Percentiles rank a stretch among this genome's conserved stretches.
These are phyloP conservation scores for Thinopyrum elongatum DNA, from an alignment of 176 grass and related monocot genomes.

Conservation along the genomic window DNA sequence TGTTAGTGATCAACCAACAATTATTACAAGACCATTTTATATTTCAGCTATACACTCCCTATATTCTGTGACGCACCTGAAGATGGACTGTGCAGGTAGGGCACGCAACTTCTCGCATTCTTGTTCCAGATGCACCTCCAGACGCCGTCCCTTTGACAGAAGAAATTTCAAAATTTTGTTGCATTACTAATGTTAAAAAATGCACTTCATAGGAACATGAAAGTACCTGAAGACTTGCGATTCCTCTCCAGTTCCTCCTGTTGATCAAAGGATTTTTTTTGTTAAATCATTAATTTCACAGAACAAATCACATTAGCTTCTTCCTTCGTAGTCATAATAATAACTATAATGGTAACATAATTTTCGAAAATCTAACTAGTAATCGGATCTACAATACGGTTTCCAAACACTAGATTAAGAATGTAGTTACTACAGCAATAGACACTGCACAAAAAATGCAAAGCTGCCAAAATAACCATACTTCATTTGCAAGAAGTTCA, in stretches of 20 bases:
- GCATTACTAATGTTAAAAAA: background rate
- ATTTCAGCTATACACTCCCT: background rate
- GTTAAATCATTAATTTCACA: conserved; percentile 19
- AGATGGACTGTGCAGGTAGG: conserved; percentile 99
- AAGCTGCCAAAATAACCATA: background rate
- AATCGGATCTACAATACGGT: background rate
- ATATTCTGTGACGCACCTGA: conserved; percentile 52
- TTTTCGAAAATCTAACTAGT: background rate
- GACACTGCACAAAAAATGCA: background rate
- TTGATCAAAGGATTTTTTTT: conserved; percentile 33
- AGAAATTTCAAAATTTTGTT: conserved; percentile 11
- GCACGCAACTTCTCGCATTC: conserved; percentile 90
- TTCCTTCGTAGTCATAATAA: background rate
- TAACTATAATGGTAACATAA: conserved; percentile 1
- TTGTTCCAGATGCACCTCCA: conserved; percentile 46
- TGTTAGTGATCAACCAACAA: background rate
- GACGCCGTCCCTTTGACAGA: conserved; percentile 46
- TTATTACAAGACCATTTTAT: background rate
- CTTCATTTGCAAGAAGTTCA: background rate
- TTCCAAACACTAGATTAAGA: background rate
- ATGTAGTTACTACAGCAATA: background rate
- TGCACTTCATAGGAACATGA: background rate
- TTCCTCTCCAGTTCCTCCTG: conserved; percentile 98
- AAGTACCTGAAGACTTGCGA: conserved; percentile 77
- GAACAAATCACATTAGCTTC: background rate